Evolutionary conservation across 495 filamentous ascomycete species (phyloP), one percentile per base, ranked within the genome.

Genomic region (Penicillium bialowiezense): DNA sequence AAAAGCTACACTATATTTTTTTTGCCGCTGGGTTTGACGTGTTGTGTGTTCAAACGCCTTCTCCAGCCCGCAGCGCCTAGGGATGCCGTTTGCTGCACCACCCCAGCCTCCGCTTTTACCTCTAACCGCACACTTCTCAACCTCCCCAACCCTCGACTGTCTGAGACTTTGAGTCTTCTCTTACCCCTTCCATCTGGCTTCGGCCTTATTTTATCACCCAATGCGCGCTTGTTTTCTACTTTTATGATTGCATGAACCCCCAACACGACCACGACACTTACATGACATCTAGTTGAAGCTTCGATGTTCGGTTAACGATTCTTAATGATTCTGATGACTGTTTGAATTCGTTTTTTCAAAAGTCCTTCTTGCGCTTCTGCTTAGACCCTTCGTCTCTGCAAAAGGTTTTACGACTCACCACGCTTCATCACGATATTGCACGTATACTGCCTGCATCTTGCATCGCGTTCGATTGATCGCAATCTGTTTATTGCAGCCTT

Each of bases 271-370:
- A 9, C 19, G 7, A 48, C 23, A 50, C 40, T 29, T 32, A 31
- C 51, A 37, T 50, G 28, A 37, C 43, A 34, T 51, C 54, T 59
- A 54, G 52, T 55, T 35, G 41, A 52, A 37, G 32, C 44, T 54
- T 60, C 56, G 58, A 59, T 44, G 60, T 56, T 61, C 50, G 53
- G 57, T 59, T 64, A 68, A 83, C 74, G 80, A 82, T 72, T 65
- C 71, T 78, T 76, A 71, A 83, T 78, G 80, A 81, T 63, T 58
- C 62, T 73, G 65, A 80, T 73, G 73, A 71, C 62, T 58, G 62
- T 68, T 59, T 59, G 32, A 49, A 52, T 38, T 44, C 64, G 47
- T 48, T 46, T 49, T 56, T 55, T 46, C 3, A 14, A 47, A 39
- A 39, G 32, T 21, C 35, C 7, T 14, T 15, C 14, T 32, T 48